Conservation (phyloP, 441 rosid genomes). For the Codiaeum variegatum region DNA sequence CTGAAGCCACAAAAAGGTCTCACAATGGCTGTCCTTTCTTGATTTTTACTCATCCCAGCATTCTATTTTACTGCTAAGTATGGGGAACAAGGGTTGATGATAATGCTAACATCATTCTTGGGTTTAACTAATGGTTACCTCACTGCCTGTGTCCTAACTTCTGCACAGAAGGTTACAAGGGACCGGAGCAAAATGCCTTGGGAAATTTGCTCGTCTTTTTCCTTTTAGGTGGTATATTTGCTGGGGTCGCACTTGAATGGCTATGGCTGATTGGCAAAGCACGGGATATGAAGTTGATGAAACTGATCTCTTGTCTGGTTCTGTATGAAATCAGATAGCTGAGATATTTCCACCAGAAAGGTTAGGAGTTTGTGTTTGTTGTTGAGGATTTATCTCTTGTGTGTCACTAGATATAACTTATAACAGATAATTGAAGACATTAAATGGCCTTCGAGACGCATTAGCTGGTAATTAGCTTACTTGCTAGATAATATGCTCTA, state of each 20-base stretch:
- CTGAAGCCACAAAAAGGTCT: conserved; percentile 51
- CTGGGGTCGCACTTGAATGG: conserved; percentile 31
- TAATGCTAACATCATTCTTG: conserved; percentile 49
- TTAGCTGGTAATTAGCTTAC: background rate
- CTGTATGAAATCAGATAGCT: background rate
- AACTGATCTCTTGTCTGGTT: background rate
- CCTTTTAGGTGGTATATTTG: conserved; percentile 57
- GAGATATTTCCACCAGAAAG: background rate
- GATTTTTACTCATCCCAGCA: conserved; percentile 48
- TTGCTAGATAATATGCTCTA: background rate
- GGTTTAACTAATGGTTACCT: conserved; percentile 63
- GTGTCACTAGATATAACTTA: background rate
- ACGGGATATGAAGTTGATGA: background rate
- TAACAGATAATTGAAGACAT: background rate
- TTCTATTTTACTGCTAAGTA: conserved; percentile 63
- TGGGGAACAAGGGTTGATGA: conserved; percentile 79
- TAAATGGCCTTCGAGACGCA: background rate
- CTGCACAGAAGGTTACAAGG: conserved; percentile 64
- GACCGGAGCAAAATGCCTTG: conserved; percentile 79
- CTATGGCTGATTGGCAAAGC: conserved; percentile 23
- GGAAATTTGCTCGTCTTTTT: conserved; percentile 70
- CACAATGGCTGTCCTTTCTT: conserved; percentile 32
- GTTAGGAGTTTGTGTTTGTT: background rate
- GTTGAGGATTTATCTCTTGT: background rate
- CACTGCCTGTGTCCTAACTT: conserved; percentile 56